These are phyloP conservation scores for Zygnema circumcarinatum DNA, from an alignment of 139 green algal genomes.

Conservation along the genomic window DNA sequence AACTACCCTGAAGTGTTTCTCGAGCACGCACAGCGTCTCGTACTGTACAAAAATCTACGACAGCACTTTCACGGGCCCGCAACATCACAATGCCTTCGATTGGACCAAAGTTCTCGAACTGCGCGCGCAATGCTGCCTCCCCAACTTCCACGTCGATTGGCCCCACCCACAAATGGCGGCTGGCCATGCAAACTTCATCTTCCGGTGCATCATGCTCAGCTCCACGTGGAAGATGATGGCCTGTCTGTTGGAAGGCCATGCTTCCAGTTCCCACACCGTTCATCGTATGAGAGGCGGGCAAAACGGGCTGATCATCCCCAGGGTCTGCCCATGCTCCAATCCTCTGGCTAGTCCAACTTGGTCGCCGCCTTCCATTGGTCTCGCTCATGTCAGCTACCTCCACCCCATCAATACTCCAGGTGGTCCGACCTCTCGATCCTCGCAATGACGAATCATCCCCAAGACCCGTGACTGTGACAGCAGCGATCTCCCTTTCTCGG, in stretches of 20 bases:
- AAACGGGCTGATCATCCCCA: not conserved
- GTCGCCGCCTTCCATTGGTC: not conserved
- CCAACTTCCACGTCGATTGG: not conserved
- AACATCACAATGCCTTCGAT: slow-evolving; percentile 29
- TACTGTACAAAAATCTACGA: slow-evolving; percentile 8
- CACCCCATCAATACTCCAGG: not conserved
- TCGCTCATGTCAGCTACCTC: not conserved
- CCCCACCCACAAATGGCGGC: not conserved
- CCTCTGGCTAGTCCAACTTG: not conserved
- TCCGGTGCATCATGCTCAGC: slow-evolving; percentile 11
- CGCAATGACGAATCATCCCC: not conserved
- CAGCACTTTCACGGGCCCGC: not conserved
- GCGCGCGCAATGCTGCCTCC: not conserved
- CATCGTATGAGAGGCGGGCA: not conserved
- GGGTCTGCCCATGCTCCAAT: not conserved
- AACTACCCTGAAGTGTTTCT: slow-evolving; percentile 37
- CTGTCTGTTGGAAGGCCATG: slow-evolving; percentile 6
- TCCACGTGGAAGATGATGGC: not conserved
- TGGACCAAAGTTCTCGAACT: slow-evolving; percentile 16
- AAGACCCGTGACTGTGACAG: not conserved
- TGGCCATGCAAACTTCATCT: slow-evolving; percentile 1
- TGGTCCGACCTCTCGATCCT: not conserved
- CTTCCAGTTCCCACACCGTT: not conserved
- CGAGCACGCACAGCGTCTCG: slow-evolving; percentile 42
- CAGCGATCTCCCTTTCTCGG: not conserved